Percentiles rank a stretch among this genome's conserved stretches.
These are phyloP conservation scores for Vaccinium vitisidaea DNA, from an alignment of 148 eudicot genomes.

Conservation along the genomic window DNA sequence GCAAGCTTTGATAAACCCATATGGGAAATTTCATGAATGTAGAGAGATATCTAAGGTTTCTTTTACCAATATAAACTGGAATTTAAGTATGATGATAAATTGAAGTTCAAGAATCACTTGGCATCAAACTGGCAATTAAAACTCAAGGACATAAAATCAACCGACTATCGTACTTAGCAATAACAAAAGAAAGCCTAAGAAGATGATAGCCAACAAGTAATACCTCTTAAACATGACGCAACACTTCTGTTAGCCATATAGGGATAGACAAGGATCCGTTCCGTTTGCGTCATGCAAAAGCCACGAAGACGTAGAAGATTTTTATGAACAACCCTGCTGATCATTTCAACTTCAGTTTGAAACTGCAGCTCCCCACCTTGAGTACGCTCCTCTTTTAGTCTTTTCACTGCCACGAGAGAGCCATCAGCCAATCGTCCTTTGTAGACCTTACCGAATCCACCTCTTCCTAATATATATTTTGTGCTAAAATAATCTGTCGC, in stretches of 20 bases:
- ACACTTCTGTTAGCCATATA: background rate
- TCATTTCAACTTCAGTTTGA: constrained; percentile 83
- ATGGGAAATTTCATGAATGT: too few relatives aligned
- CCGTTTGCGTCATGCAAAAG: constrained; percentile 45
- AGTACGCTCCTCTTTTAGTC: constrained; percentile 72
- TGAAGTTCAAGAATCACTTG: background rate
- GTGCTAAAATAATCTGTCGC: constrained; percentile 68
- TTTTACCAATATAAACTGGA: too few relatives aligned
- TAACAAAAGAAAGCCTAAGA: background rate
- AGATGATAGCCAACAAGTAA: background rate
- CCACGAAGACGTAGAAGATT: constrained; percentile 72
- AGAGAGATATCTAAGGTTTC: background rate
- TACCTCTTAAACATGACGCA: constrained; percentile 5
- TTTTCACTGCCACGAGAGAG: constrained; percentile 74
- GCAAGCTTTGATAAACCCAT: background rate
- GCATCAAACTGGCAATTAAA: background rate
- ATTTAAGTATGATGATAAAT: background rate
- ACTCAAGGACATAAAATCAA: background rate
- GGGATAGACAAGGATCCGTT: background rate
- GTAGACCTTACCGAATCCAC: constrained; percentile 87
- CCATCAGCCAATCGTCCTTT: constrained; percentile 82
- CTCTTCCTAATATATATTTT: constrained; percentile 68
- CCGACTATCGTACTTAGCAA: background rate
- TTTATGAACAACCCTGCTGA: constrained; percentile 84
- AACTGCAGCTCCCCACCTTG: constrained; percentile 80